Conservation (phyloP, 768 basidiomycete genomes). For the Boletus rex-veris region DNA sequence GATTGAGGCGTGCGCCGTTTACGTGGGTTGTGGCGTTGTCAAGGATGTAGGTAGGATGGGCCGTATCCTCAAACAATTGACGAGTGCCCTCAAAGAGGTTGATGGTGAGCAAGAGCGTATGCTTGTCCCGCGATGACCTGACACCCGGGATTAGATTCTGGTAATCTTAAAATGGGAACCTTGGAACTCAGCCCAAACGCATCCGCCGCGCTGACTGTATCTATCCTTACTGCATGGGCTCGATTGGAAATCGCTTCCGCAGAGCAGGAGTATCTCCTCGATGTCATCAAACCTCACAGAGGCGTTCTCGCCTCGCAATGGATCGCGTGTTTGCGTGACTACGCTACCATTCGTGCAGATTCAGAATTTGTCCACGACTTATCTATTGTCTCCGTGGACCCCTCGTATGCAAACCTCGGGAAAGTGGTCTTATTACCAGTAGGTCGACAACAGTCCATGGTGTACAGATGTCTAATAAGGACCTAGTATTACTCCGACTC, state of each 20-base stretch:
- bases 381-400: slow-evolving; percentile 70
- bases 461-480: background rate
- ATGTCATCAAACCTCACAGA: slow-evolving; percentile 81
- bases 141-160: slow-evolving; percentile 55
- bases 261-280: slow-evolving; percentile 69
- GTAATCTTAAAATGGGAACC: slow-evolving; percentile 82
- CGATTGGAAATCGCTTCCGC: slow-evolving; percentile 79
- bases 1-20: slow-evolving; percentile 89
- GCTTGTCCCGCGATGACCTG: background rate
- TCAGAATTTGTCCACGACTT: slow-evolving; percentile 81
- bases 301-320: slow-evolving; percentile 75
- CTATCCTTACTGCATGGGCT: slow-evolving; percentile 93
- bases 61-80: slow-evolving; percentile 85
- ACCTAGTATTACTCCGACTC: slow-evolving; percentile 81
- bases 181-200: slow-evolving; percentile 91
- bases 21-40: slow-evolving; percentile 92
- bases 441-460: slow-evolving; percentile 28
- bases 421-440: slow-evolving; percentile 91
- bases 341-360: slow-evolving; percentile 85
- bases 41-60: slow-evolving; percentile 92
- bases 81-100: slow-evolving; percentile 83
- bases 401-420: slow-evolving; percentile 83
- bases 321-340: slow-evolving; percentile 87
- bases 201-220: slow-evolving; percentile 90
- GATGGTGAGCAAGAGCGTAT: slow-evolving; percentile 52